These are phyloP conservation scores for Delonix regia DNA, from an alignment of 306 rosid species.

Conservation along the genomic window DNA sequence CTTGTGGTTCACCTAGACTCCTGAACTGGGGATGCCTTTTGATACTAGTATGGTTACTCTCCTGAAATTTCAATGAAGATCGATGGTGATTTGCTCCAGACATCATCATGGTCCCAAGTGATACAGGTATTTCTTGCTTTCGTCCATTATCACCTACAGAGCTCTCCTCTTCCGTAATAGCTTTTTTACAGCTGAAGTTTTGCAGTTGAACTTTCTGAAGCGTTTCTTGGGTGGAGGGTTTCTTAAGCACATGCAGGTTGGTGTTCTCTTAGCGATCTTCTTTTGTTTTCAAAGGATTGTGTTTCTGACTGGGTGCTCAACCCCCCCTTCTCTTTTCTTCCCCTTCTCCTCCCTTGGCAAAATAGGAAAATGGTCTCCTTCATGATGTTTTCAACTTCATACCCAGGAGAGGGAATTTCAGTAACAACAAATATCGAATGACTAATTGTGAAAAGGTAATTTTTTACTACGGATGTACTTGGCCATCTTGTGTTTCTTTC, in stretches of 20 bases:
- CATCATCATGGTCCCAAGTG: constrained; percentile 79
- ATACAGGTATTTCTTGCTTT: constrained; percentile 63
- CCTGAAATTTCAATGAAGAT: constrained; percentile 83
- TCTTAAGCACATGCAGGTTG: constrained; percentile 92
- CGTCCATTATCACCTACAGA: not conserved
- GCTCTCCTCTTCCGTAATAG: not conserved
- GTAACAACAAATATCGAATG: constrained; percentile 58
- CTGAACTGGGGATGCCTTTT: constrained; percentile 36
- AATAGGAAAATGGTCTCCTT: constrained; percentile 86
- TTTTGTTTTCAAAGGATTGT: constrained; percentile 4
- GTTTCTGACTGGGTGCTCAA: not conserved
- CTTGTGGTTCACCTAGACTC: not conserved
- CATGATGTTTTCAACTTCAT: constrained; percentile 80
- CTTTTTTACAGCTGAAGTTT: constrained; percentile 2
- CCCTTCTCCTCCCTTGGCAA: constrained; percentile 19
- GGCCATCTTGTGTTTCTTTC: not conserved
- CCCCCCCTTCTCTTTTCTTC: not conserved
- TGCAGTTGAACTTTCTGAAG: constrained; percentile 84
- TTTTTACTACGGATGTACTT: constrained; percentile 10
- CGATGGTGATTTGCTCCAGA: constrained; percentile 73
- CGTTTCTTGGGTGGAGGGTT: constrained; percentile 94
- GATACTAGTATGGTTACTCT: constrained; percentile 62
- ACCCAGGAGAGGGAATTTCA: constrained; percentile 63
- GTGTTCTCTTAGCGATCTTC: constrained; percentile 23
- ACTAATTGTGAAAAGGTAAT: constrained; percentile 80